phyloP scores from a whole-genome alignment of 2,329 filamentous ascomycete species.

The Xylaria sp. region DNA sequence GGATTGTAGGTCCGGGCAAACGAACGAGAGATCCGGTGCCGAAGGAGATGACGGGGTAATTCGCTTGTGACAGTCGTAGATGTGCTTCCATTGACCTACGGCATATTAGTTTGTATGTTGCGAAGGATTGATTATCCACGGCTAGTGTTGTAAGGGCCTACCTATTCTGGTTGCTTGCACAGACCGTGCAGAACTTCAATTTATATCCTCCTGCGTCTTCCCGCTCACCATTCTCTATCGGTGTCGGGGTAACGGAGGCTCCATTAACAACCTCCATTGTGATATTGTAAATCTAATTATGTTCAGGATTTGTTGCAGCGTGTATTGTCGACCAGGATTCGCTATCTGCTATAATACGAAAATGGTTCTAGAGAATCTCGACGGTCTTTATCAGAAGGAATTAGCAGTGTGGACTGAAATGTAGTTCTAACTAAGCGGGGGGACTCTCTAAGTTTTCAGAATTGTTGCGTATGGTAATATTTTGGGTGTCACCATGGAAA shows the following conservation, averaged over 20 bases:
- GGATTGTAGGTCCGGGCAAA: constrained; percentile 88
- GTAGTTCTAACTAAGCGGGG: not conserved
- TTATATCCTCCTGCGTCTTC: constrained; percentile 75
- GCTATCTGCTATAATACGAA: not conserved
- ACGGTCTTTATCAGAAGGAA: not conserved
- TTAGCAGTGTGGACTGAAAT: constrained; percentile 17
- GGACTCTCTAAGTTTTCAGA: constrained; percentile 45
- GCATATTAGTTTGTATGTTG: constrained; percentile 32
- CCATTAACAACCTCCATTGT: constrained; percentile 57
- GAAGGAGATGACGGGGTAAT: constrained; percentile 97
- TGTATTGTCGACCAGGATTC: constrained; percentile 1
- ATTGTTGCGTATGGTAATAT: constrained; percentile 67
- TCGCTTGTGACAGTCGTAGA: constrained; percentile 83
- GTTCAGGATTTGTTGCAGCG: not conserved
- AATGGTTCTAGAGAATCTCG: not conserved
- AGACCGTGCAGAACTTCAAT: constrained; percentile 98
- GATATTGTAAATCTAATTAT: not conserved
- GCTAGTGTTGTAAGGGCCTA: constrained; percentile 54
- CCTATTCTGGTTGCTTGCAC: constrained; percentile 97
- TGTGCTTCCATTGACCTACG: constrained; percentile 97
- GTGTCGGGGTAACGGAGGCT: constrained; percentile 37
- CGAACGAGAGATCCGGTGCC: constrained; percentile 95
- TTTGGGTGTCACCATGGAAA: constrained; percentile 68
- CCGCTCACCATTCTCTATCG: constrained; percentile 57
- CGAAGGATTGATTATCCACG: not conserved